These are phyloP conservation scores for Passalora sequoiae DNA, from an alignment of 2,329 filamentous ascomycete species.

Conservation along the genomic window DNA sequence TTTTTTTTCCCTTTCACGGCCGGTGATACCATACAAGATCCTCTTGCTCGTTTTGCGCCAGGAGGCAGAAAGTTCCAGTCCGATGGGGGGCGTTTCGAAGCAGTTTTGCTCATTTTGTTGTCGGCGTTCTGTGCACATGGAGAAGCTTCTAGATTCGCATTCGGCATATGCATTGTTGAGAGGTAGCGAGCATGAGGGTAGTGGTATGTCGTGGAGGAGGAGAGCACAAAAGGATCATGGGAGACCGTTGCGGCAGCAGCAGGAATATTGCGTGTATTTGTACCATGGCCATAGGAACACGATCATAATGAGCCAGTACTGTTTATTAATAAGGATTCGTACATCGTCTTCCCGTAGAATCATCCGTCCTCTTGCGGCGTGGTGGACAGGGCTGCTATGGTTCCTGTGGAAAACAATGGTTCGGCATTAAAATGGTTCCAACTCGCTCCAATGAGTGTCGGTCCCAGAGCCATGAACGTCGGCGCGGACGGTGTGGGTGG, in stretches of 20 bases:
- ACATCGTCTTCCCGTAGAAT: no score
- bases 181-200: not conserved
- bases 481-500: conserved; percentile 1
- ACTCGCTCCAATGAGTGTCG: conserved; percentile 7
- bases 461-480: conserved; percentile 9
- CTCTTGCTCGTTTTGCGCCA: conserved; percentile 7
- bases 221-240: conserved; percentile 1
- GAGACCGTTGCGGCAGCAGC: not conserved
- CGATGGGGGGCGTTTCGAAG: not conserved
- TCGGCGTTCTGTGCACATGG: conserved; percentile 1
- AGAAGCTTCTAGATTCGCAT: conserved; percentile 5
- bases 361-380: no score
- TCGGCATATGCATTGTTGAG: conserved; percentile 18
- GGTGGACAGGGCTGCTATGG: no score
- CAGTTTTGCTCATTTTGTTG: conserved; percentile 4
- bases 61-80: conserved; percentile 18
- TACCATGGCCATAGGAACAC: conserved; percentile 1
- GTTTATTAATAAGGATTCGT: no score
- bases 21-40: conserved; percentile 22
- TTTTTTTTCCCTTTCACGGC: conserved; percentile 20
- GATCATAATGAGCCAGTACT: not conserved
- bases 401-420: conserved; percentile 5
- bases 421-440: conserved; percentile 13
- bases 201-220: not conserved
- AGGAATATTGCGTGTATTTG: conserved; percentile 1